Evolutionary conservation across 2,329 filamentous ascomycete genomes (phyloP).

Genomic region (Cladophialophora exuberans): DNA sequence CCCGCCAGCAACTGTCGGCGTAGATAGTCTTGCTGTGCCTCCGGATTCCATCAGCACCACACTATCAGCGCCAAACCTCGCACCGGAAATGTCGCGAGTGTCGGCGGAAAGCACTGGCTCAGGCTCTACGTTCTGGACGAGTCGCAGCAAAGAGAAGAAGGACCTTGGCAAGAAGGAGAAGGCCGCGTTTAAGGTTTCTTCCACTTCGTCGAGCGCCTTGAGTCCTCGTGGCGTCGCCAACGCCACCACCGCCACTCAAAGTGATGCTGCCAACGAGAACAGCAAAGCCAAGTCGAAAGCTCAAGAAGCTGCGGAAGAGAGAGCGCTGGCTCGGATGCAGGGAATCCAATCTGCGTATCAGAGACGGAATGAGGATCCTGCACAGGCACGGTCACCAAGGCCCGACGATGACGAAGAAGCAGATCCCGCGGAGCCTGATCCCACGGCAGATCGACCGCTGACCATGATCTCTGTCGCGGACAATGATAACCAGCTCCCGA

Average conservation of each 20-base stretch:
- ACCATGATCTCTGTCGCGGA: conserved; percentile 3
- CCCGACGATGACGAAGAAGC: neutral
- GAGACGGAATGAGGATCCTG: neutral
- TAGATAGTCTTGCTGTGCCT: neutral
- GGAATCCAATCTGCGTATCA: conserved; percentile 5
- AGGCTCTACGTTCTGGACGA: conserved; percentile 13
- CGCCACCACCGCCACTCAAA: neutral
- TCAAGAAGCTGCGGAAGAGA: conserved; percentile 25
- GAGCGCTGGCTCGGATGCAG: conserved; percentile 3
- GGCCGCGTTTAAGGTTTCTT: neutral
- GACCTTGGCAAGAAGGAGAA: conserved; percentile 19
- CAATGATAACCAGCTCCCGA: conserved; percentile 15
- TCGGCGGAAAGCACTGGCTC: conserved; percentile 10
- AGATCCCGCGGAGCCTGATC: neutral
- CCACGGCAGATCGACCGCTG: no score
- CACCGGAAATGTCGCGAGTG: conserved; percentile 1
- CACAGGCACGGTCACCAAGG: no score
- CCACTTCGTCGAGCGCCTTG: no score
- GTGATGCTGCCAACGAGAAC: neutral
- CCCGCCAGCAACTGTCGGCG: conserved; percentile 12
- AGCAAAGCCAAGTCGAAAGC: conserved; percentile 15
- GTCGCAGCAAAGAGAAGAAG: conserved; percentile 3
- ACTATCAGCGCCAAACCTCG: neutral
- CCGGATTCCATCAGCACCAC: conserved; percentile 2
- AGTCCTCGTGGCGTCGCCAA: neutral